A percentile compares a stretch with the other conserved stretches of the same genome.
Evolutionary conservation across 352 stramenopile species (phyloP).

Genomic region (Globisporangium takayamanum): DNA sequence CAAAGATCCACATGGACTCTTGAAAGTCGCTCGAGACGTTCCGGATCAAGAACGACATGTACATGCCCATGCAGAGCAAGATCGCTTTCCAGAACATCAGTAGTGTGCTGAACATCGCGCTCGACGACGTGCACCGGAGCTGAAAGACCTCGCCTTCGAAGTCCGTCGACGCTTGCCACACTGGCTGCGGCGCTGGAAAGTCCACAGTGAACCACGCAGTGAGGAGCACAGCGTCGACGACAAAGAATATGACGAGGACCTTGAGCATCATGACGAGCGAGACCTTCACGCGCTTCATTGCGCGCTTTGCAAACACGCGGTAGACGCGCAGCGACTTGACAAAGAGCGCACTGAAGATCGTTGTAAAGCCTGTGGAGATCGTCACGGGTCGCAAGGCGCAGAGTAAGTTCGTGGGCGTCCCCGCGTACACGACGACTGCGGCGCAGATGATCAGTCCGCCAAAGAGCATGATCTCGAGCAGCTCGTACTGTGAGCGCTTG

Average conservation of each 20-base stretch:
- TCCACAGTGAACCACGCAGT: constrained; percentile 20
- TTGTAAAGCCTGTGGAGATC: constrained; percentile 23
- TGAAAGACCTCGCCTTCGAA: constrained; percentile 11
- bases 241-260: constrained; percentile 17
- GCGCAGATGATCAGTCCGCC: constrained; percentile 25
- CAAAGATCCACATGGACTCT: constrained; percentile 30
- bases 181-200: constrained; percentile 16
- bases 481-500: constrained; percentile 32
- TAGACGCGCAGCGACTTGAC: constrained; percentile 36
- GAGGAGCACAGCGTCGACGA: constrained; percentile 23
- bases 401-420: constrained; percentile 12
- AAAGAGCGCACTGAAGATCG: constrained; percentile 24
- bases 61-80: constrained; percentile 13
- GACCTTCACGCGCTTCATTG: constrained; percentile 25
- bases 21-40: constrained; percentile 41
- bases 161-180: background rate
- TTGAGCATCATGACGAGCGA: constrained; percentile 24
- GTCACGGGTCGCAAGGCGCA: constrained; percentile 19
- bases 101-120: constrained; percentile 27
- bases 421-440: constrained; percentile 17
- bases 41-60: constrained; percentile 21
- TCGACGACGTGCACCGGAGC: constrained; percentile 10
- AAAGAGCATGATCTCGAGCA: constrained; percentile 21
- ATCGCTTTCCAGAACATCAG: constrained; percentile 41
- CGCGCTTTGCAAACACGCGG: constrained; percentile 22